Conservation (phyloP, 345 rosid genomes). For the Punica granatum region DNA sequence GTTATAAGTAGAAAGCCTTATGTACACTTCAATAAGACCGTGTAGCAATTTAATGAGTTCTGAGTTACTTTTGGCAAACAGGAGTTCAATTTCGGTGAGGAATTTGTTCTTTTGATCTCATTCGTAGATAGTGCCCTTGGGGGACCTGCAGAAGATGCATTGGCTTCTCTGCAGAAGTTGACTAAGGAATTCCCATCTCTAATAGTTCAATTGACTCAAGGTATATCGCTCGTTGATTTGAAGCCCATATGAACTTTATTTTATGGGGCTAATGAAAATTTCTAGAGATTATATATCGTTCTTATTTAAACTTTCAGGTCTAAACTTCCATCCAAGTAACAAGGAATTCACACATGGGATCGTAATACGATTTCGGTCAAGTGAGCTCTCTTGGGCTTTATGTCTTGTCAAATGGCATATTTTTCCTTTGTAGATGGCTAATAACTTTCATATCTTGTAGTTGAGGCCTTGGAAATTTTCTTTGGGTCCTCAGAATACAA, state of each 20-base stretch:
- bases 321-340: conserved; percentile 54
- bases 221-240: conserved; percentile 15
- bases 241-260: background rate
- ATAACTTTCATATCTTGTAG: conserved; percentile 36
- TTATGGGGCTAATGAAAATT: background rate
- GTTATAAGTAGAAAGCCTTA: background rate
- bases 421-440: conserved; percentile 12
- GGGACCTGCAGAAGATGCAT: conserved; percentile 51
- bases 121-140: conserved; percentile 43
- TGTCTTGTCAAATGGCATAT: conserved; percentile 5
- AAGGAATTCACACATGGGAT: conserved; percentile 63
- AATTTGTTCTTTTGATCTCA: conserved; percentile 65
- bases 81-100: conserved; percentile 82
- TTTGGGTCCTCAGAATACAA: conserved; percentile 50
- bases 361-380: conserved; percentile 61
- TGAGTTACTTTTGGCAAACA: conserved; percentile 18
- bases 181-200: conserved; percentile 50
- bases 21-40: background rate
- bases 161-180: conserved; percentile 43
- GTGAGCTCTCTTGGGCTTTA: conserved; percentile 25
- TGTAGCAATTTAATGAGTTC: background rate
- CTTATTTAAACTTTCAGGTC: conserved; percentile 37
- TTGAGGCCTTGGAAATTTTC: conserved; percentile 69
- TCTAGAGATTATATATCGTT: background rate
- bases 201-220: conserved; percentile 73